phyloP scores from a whole-genome alignment of 2,329 filamentous ascomycete species.

The Phialocephala sp. region DNA sequence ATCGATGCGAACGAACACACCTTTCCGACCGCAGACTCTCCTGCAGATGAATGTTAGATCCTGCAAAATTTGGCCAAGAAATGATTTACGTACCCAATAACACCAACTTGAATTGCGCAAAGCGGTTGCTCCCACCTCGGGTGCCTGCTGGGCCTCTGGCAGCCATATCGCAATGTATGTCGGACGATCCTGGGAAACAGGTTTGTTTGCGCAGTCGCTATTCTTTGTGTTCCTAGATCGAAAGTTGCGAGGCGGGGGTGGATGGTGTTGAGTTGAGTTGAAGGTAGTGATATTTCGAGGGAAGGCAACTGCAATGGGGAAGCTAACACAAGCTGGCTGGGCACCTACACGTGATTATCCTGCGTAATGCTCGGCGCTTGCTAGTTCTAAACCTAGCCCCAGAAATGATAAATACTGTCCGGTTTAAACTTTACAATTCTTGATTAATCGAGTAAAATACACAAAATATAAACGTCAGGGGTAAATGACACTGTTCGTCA shows the following conservation, averaged over 20 bases:
- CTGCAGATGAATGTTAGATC: constrained; percentile 58
- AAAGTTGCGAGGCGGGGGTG: background rate
- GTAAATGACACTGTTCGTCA: background rate
- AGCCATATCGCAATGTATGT: constrained; percentile 67
- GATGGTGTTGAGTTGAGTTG: constrained; percentile 10
- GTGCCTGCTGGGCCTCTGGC: constrained; percentile 72
- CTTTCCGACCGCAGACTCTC: constrained; percentile 99
- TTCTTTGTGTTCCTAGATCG: background rate
- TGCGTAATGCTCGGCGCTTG: background rate
- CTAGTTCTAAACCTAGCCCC: background rate
- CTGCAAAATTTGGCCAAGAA: background rate
- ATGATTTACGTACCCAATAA: constrained; percentile 75
- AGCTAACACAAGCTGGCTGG: background rate
- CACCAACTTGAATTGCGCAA: constrained; percentile 99
- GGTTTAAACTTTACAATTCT: no score
- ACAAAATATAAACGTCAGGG: no score
- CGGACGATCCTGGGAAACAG: constrained; percentile 17
- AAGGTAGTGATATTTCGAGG: background rate
- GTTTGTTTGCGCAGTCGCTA: constrained; percentile 5
- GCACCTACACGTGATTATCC: background rate
- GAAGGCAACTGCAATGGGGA: background rate
- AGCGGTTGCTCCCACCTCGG: constrained; percentile 76
- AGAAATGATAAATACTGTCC: background rate
- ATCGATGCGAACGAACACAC: constrained; percentile 52
- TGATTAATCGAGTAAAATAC: background rate